phyloP scores from a whole-genome alignment of 2,329 filamentous ascomycete species.

The Penicillium sp. region DNA sequence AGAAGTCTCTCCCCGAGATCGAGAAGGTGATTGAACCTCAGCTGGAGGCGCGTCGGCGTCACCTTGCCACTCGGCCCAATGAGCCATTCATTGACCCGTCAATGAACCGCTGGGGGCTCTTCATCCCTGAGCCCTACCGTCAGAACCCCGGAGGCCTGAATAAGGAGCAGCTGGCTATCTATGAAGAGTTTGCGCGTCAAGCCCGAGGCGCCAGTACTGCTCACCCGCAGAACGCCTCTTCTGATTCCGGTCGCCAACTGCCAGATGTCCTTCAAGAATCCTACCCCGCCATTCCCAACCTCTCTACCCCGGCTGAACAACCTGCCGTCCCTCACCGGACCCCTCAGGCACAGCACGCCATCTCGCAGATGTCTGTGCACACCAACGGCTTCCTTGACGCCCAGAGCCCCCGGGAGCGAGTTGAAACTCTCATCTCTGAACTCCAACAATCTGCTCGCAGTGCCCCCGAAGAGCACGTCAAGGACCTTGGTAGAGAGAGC shows the following conservation, averaged over 20 bases:
- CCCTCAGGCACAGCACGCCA: constrained; percentile 49
- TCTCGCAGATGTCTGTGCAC: constrained; percentile 33
- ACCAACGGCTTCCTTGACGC: constrained; percentile 60
- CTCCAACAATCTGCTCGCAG: constrained; percentile 57
- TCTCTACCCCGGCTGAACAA: constrained; percentile 62
- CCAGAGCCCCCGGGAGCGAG: constrained; percentile 52
- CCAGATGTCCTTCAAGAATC: constrained; percentile 63
- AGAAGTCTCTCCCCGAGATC: constrained; percentile 89
- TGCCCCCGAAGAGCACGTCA: constrained; percentile 57
- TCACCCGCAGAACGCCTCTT: constrained; percentile 56
- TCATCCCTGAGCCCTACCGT: constrained; percentile 91
- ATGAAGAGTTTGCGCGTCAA: constrained; percentile 91
- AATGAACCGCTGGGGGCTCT: constrained; percentile 87
- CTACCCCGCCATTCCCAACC: constrained; percentile 58
- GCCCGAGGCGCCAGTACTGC: constrained; percentile 61
- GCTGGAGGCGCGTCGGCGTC: constrained; percentile 72
- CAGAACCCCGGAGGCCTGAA: constrained; percentile 81
- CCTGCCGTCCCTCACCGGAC: constrained; percentile 60
- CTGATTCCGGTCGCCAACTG: constrained; percentile 60
- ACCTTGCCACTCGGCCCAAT: constrained; percentile 71
- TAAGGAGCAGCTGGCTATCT: constrained; percentile 88
- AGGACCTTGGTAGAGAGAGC: constrained; percentile 55
- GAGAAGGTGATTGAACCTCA: constrained; percentile 87
- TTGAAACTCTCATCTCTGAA: constrained; percentile 56
- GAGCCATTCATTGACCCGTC: constrained; percentile 80